Conservation (phyloP, 352 stramenopile species). For the Pythium sukuiense region DNA sequence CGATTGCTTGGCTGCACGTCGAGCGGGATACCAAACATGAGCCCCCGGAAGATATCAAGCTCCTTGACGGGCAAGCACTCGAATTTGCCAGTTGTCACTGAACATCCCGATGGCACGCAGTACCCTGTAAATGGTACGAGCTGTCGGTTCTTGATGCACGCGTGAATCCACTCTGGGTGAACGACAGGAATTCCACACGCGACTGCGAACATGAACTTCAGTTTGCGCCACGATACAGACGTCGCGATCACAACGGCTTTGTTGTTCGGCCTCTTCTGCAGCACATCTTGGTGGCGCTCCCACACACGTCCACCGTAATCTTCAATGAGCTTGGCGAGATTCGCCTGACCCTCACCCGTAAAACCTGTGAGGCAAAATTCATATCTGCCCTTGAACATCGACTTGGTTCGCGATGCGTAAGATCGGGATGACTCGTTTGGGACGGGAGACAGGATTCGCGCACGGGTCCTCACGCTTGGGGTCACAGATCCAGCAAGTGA, state of each 20-base stretch:
- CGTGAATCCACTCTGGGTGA: conserved; percentile 78
- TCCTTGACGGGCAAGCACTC: conserved; percentile 44
- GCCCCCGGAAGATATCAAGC: conserved; percentile 60
- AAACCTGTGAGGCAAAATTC: conserved; percentile 82
- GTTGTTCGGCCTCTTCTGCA: conserved; percentile 38
- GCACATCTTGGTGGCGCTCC: conserved; percentile 46
- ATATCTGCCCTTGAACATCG: conserved; percentile 72
- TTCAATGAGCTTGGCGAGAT: conserved; percentile 60
- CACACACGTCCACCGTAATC: conserved; percentile 61
- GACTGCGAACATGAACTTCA: conserved; percentile 81
- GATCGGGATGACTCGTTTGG: conserved; percentile 36
- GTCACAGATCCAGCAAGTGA: conserved; percentile 28
- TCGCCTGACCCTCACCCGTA: conserved; percentile 44
- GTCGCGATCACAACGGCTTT: conserved; percentile 79
- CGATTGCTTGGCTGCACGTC: conserved; percentile 39
- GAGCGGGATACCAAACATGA: conserved; percentile 62
- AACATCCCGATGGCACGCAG: conserved; percentile 67
- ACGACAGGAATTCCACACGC: conserved; percentile 81
- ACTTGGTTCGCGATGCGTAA: conserved; percentile 51
- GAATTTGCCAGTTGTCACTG: conserved; percentile 59
- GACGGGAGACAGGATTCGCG: conserved; percentile 46
- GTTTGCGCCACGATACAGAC: conserved; percentile 69
- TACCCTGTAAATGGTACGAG: conserved; percentile 73
- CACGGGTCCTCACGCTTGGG: conserved; percentile 48
- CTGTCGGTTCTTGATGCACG: conserved; percentile 48